A percentile compares a stretch with the other conserved stretches of the same genome.
Evolutionary conservation across 192 early-diverging fungal species (phyloP).

Genomic region (Umbelopsis vinacea): DNA sequence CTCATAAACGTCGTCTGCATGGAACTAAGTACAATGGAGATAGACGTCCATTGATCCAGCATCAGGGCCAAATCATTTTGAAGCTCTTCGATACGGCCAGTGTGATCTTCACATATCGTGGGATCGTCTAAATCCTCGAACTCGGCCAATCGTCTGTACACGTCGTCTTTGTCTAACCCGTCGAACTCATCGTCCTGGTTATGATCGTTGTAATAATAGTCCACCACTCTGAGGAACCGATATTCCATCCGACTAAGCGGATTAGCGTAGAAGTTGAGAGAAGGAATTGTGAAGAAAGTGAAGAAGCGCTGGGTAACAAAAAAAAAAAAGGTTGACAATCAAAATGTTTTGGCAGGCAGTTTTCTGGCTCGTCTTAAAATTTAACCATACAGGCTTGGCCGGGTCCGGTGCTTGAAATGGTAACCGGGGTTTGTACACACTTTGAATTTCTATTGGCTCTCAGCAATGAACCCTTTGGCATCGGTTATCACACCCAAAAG

Average conservation of each 20-base stretch:
- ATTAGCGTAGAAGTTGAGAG: background rate
- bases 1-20: background rate
- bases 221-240: slow-evolving; percentile 5
- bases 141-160: slow-evolving; percentile 5
- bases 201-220: background rate
- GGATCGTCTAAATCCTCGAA: background rate
- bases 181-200: background rate
- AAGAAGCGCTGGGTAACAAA: background rate
- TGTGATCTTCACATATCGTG: background rate
- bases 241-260: slow-evolving; percentile 11
- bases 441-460: background rate
- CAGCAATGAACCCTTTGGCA: background rate
- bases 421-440: background rate
- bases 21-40: slow-evolving; percentile 6
- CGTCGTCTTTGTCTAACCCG: background rate
- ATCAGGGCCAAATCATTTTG: background rate
- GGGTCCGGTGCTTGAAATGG: slow-evolving; percentile 6
- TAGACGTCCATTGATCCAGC: slow-evolving; percentile 3
- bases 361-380: background rate
- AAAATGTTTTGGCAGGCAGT: background rate
- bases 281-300: background rate
- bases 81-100: background rate
- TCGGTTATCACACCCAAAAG: background rate
- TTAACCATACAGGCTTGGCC: background rate
- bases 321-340: background rate